Percentiles rank a stretch among this genome's conserved stretches.
phyloP scores from a whole-genome alignment of 2,329 filamentous ascomycete genomes.

The Aspergillus melleus region DNA sequence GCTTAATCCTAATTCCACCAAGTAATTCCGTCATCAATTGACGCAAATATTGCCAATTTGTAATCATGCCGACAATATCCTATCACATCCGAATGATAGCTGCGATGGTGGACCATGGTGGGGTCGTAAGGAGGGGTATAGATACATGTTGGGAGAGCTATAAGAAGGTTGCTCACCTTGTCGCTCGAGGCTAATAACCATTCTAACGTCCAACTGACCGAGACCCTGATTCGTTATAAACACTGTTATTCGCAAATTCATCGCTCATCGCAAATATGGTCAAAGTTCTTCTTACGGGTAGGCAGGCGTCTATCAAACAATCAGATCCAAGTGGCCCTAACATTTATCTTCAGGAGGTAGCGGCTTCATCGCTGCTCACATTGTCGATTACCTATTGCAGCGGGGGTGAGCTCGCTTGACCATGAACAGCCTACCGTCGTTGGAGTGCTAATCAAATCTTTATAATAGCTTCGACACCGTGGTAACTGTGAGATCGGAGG shows the following conservation, averaged over 20 bases:
- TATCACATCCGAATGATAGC: constrained; percentile 9
- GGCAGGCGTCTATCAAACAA: background rate
- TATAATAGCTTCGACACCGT: constrained; percentile 57
- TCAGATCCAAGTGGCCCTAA: constrained; percentile 12
- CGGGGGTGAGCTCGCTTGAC: constrained; percentile 41
- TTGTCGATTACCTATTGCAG: constrained; percentile 60
- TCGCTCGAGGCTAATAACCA: background rate
- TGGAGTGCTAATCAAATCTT: constrained; percentile 6
- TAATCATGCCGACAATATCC: constrained; percentile 4
- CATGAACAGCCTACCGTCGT: background rate
- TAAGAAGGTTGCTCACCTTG: constrained; percentile 1
- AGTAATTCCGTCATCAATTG: constrained; percentile 2
- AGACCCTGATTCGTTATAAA: background rate
- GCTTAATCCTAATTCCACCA: background rate
- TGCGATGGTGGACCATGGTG: constrained; percentile 4
- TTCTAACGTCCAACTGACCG: background rate
- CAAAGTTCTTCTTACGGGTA: constrained; percentile 43
- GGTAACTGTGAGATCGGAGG: constrained; percentile 61
- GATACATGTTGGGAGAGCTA: constrained; percentile 4
- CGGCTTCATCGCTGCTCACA: constrained; percentile 66
- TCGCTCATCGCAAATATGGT: constrained; percentile 27
- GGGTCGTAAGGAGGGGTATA: constrained; percentile 3
- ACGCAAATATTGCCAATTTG: constrained; percentile 9
- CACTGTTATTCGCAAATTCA: background rate
- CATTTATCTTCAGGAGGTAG: constrained; percentile 50